Evolutionary conservation across 2,329 filamentous ascomycete species (phyloP).

Genomic region (Diaporthe batatas): DNA sequence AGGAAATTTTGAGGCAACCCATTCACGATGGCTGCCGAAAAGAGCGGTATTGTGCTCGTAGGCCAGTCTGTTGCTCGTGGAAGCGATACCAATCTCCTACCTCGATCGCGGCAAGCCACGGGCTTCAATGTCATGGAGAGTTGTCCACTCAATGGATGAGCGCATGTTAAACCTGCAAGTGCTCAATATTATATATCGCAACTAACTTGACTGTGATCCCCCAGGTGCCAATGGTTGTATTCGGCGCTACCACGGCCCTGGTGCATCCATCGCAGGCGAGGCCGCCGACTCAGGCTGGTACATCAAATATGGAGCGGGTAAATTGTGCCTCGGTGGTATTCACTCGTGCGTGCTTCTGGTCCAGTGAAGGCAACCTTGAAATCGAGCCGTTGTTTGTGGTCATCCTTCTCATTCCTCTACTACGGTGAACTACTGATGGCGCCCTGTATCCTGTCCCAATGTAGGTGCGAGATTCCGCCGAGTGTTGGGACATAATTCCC

Average conservation of each 20-base stretch:
- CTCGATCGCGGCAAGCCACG: background rate
- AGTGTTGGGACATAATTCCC: background rate
- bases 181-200: background rate
- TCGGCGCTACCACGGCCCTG: background rate
- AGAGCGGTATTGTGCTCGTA: background rate
- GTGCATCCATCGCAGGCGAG: background rate
- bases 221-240: background rate
- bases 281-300: background rate
- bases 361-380: background rate
- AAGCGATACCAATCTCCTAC: background rate
- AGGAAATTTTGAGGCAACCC: conserved; percentile 23
- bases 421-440: background rate
- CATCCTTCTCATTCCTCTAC: background rate
- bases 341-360: background rate
- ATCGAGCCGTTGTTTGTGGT: background rate
- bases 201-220: background rate
- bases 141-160: background rate
- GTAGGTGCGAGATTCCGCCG: background rate
- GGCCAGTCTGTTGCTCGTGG: background rate
- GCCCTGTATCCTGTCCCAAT: background rate
- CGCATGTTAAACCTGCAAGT: background rate
- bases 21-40: background rate
- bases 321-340: background rate
- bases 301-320: background rate
- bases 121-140: background rate